Base-by-base conservation (phyloP, 805 yeast species). In the Ogataea polymorpha region DNA sequence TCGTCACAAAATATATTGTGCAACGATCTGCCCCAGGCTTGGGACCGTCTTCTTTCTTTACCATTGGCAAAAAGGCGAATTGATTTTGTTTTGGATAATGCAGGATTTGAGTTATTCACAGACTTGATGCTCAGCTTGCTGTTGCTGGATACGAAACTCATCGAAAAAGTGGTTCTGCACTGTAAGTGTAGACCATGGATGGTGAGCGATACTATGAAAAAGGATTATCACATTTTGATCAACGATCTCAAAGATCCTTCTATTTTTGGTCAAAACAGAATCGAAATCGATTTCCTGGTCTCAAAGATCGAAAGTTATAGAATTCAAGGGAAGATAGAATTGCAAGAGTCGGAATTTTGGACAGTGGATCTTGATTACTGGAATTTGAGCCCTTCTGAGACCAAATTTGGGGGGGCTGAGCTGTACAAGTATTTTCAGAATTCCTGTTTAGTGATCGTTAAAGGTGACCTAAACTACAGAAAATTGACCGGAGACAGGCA, bases 381-480 rank as follows among this genome's bases (percentile, higher is more conserved):
- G 87, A 72, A 77, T 21, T 67, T 93, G 42, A 61, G 65, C 14
- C 66, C 76, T 14, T 44, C 58, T 16, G 86, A 82, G 43, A 63
- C 63, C 2, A 67, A 68, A 32, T 76, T 72, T 35, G 78, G 81
- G 32, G 90, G 88, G 37, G 68, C 72, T 5, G 75, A 71, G 36
- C 67, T 88, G 18, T 81, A 83, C 66, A 59, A 74, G 6, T 79
- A 79, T 40, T 69, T 93, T 48, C 60, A 67, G 45, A 66, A 80
- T 12, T 83, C 95, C 10, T 70, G 80, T 39, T 72, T 91, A 46
- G 75, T 86, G 14, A 79, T 93, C 47, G 83, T 91, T 64, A 93
- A 93, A 67, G 99, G 99, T 43, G 99, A 93, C 57, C 74, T 93
- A 65, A 93, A 93, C 68, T 91, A 95, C 67, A 79, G 99, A 65